Evolutionary conservation across 2,329 filamentous ascomycete genomes (phyloP).

Genomic region (Xylariaceae sp.): DNA sequence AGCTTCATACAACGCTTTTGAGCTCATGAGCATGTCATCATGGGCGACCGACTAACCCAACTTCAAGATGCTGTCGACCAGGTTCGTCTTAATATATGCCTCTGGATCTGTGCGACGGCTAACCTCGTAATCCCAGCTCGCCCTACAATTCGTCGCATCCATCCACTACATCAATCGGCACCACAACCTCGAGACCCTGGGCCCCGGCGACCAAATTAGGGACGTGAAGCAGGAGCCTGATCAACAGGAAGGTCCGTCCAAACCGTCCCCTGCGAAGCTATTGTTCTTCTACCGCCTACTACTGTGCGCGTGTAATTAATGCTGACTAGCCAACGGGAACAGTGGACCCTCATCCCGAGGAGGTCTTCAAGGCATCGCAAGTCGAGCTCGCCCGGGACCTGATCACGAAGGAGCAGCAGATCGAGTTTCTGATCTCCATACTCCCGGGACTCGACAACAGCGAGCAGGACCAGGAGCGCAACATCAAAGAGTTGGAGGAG

Average conservation of each 20-base stretch:
- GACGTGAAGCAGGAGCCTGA: slow-evolving; percentile 58
- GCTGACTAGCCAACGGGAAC: slow-evolving; percentile 14
- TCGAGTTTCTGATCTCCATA: slow-evolving; percentile 74
- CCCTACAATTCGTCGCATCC: slow-evolving; percentile 69
- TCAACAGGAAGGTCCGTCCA: slow-evolving; percentile 52
- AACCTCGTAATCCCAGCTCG: slow-evolving; percentile 51
- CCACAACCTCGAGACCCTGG: slow-evolving; percentile 66
- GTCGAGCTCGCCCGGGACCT: slow-evolving; percentile 76
- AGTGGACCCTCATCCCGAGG: slow-evolving; percentile 65
- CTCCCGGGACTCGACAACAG: slow-evolving; percentile 79
- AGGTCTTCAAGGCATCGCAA: slow-evolving; percentile 68
- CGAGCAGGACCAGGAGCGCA: slow-evolving; percentile 73
- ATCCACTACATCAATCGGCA: slow-evolving; percentile 69
- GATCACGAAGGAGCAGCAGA: slow-evolving; percentile 80
- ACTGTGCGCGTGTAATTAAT: background rate
- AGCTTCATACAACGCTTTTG: slow-evolving; percentile 1
- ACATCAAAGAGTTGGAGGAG: slow-evolving; percentile 66
- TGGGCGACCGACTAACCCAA: slow-evolving; percentile 79
- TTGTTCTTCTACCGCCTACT: no score
- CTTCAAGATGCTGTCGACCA: slow-evolving; percentile 84
- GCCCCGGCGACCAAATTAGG: slow-evolving; percentile 60
- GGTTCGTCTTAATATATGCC: slow-evolving; percentile 47
- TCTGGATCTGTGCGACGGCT: slow-evolving; percentile 5
- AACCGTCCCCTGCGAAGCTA: background rate
- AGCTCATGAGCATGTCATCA: slow-evolving; percentile 37